These are phyloP conservation scores for Herpetomonas muscarum DNA, from an alignment of 208 protist genomes.

Conservation along the genomic window DNA sequence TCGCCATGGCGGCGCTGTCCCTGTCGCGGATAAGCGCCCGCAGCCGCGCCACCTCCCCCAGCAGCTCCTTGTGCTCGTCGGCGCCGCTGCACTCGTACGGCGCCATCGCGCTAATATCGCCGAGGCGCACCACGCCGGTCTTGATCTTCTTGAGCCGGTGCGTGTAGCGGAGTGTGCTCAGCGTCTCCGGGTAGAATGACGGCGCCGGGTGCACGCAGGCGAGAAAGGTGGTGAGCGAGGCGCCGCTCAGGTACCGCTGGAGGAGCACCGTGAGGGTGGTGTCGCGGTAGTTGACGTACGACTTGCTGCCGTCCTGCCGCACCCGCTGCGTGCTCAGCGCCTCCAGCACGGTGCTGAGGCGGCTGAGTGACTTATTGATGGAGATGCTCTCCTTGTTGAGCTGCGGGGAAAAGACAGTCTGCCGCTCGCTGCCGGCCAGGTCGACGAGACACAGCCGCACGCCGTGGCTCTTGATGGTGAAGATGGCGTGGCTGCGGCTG, in stretches of 20 bases:
- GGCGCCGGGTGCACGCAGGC: constrained; percentile 76
- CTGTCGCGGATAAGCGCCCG: constrained; percentile 36
- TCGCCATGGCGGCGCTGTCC: constrained; percentile 14
- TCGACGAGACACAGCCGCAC: constrained; percentile 86
- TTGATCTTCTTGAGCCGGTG: constrained; percentile 75
- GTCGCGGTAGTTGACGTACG: constrained; percentile 86
- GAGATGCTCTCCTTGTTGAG: constrained; percentile 87
- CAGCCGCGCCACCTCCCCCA: constrained; percentile 56
- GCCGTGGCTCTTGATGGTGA: constrained; percentile 79
- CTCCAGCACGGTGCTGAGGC: constrained; percentile 85
- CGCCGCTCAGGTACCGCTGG: constrained; percentile 79
- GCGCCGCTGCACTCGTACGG: constrained; percentile 11
- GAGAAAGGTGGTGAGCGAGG: constrained; percentile 84
- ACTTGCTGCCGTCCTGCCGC: constrained; percentile 29
- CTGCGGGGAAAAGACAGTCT: constrained; percentile 76
- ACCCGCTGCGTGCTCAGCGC: constrained; percentile 57
- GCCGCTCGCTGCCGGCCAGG: constrained; percentile 83
- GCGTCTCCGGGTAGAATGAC: constrained; percentile 60
- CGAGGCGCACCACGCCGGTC: constrained; percentile 24
- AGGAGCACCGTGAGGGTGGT: constrained; percentile 85
- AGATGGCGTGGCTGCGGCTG: constrained; percentile 91
- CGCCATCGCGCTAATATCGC: not conserved
- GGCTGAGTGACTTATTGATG: constrained; percentile 88
- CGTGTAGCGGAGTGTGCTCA: constrained; percentile 87
- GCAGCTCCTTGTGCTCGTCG: constrained; percentile 40